Evolutionary conservation across 2,329 filamentous ascomycete species (phyloP).

Genomic region (Mollisiaceae sp.): DNA sequence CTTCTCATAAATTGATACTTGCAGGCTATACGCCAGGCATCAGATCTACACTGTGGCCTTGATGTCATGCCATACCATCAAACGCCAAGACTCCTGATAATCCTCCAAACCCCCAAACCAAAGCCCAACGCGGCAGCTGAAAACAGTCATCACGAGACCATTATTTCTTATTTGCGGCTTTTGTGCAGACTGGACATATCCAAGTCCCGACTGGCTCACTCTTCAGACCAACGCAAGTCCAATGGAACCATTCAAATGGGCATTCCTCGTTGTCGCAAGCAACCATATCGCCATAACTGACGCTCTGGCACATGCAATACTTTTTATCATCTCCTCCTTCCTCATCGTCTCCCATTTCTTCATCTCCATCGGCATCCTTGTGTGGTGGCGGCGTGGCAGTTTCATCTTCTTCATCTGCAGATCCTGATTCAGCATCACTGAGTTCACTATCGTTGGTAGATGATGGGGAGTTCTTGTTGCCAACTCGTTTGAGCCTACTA

Average conservation of each 20-base stretch:
- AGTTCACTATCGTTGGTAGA: conserved; percentile 69
- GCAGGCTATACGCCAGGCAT: neutral
- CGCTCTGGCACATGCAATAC: conserved; percentile 83
- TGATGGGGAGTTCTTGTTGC: conserved; percentile 63
- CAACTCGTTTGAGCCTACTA: conserved; percentile 61
- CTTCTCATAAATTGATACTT: neutral
- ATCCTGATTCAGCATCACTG: conserved; percentile 64
- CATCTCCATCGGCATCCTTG: conserved; percentile 59
- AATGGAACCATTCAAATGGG: conserved; percentile 87
- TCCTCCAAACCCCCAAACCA: neutral
- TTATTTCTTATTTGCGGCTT: conserved; percentile 20
- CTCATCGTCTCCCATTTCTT: conserved; percentile 65
- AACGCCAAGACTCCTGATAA: neutral
- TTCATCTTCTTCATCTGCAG: conserved; percentile 57
- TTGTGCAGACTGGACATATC: conserved; percentile 67
- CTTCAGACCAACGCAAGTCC: conserved; percentile 73
- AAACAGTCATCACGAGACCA: conserved; percentile 3
- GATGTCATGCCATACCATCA: conserved; percentile 5
- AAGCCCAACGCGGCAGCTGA: neutral
- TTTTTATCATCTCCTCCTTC: conserved; percentile 75
- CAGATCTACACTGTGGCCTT: neutral
- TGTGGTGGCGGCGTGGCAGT: conserved; percentile 45
- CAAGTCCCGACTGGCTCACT: conserved; percentile 71
- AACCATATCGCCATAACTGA: conserved; percentile 88
- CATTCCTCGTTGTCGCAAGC: conserved; percentile 85